Evolutionary conservation across 2,329 filamentous ascomycete genomes (phyloP).

Genomic region (Diplodia intermedia): DNA sequence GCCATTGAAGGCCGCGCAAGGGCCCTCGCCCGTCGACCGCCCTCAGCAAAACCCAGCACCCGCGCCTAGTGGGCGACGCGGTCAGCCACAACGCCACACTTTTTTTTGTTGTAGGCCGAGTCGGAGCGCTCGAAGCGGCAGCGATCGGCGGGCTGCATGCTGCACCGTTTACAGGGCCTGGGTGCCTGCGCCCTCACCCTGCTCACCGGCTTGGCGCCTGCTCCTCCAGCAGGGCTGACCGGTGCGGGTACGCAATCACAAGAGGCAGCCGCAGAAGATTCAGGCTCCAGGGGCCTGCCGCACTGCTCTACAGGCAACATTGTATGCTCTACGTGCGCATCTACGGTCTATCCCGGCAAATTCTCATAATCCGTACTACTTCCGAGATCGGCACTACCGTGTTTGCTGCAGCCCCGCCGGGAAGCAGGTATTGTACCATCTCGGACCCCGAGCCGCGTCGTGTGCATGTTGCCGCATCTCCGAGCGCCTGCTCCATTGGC

Average conservation of each 20-base stretch:
- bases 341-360: slow-evolving; percentile 6
- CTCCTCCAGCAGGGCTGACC: slow-evolving; percentile 3
- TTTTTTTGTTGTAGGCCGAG: slow-evolving; percentile 9
- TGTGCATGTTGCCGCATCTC: slow-evolving; percentile 13
- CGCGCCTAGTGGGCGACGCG: not conserved
- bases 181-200: slow-evolving; percentile 11
- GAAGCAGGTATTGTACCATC: not conserved
- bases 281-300: not conserved
- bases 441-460: slow-evolving; percentile 8
- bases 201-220: not conserved
- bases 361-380: not conserved
- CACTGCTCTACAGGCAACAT: slow-evolving; percentile 1
- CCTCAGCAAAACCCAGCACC: not conserved
- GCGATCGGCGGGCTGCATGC: slow-evolving; percentile 11
- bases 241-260: slow-evolving; percentile 20
- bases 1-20: not conserved
- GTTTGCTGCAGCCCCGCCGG: slow-evolving; percentile 11
- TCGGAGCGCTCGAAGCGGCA: not conserved
- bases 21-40: not conserved
- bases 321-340: not conserved
- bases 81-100: slow-evolving; percentile 23
- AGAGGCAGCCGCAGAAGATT: not conserved
- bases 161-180: slow-evolving; percentile 2
- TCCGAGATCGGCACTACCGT: slow-evolving; percentile 15
- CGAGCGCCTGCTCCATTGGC: not conserved